Base-by-base conservation (phyloP, 305 asterid species). In the Rubia peregrina region DNA sequence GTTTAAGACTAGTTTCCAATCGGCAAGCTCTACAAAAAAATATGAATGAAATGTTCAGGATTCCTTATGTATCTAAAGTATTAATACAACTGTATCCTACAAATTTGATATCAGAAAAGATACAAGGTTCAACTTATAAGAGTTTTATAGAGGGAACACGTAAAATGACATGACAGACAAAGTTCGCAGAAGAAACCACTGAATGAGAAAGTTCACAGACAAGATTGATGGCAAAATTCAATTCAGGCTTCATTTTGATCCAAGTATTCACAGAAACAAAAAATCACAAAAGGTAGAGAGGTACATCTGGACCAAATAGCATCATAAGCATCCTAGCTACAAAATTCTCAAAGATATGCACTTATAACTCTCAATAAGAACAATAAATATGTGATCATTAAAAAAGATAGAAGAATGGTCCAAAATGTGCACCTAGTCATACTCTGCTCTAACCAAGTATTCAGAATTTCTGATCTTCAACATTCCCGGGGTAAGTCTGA, bases 301-400 rank as follows among this genome's bases (percentile, higher is more conserved):
- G n/a, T 61, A 41, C 65, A 26, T 11, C 30, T 12, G 13, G 14
- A 7, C 41, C n/a, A 5, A 64, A 51, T 53, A 14, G 51, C 2
- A 57, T 14, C 10, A 57, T 33, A 4, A 19, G 38, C 38, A 33
- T 33, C 41, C 36, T 14, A 64, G 5, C 65, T 22, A 53, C 62
- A 60, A 3, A 7, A 22, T 61, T 61, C 22, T 71, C 26, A 61
- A 40, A 44, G 17, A 10, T 51, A n/a, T 36, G 44, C 63, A 53
- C 44, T 46, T 30, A 33, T 24, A 36, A 21, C 49, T 13, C 42
- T 55, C 66, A 30, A 43, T 49, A 61, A 57, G 67, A 56, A 48
- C 62, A 64, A 78, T 72, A 69, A 21, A 86, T 80, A 70, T 67
- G 26, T 73, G 80, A 65, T 78, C 82, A 77, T 72, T 76, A 70